These are phyloP conservation scores for Alternaria arbusti DNA, from an alignment of 2,329 filamentous ascomycete genomes.

Conservation along the genomic window DNA sequence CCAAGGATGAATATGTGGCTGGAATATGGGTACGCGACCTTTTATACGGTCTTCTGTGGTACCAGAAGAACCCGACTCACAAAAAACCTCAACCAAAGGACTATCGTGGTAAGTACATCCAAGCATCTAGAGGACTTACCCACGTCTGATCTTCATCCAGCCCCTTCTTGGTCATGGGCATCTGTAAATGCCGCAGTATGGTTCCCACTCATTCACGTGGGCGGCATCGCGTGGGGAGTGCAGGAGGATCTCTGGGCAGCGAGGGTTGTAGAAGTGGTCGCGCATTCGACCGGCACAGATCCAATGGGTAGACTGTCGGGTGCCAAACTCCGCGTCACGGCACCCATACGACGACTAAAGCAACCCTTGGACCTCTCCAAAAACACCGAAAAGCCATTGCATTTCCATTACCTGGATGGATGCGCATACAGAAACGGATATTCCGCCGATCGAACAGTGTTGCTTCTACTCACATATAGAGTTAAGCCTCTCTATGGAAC, in stretches of 20 bases:
- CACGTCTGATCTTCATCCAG: neutral
- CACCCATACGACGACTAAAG: neutral
- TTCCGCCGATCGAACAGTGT: neutral
- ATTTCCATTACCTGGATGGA: neutral
- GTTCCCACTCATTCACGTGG: neutral
- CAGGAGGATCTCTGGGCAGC: neutral
- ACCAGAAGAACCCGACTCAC: accelerated
- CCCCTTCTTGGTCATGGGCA: neutral
- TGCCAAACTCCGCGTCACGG: neutral
- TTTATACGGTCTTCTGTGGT: neutral
- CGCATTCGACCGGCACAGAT: neutral
- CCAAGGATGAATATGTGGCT: neutral
- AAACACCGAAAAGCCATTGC: neutral
- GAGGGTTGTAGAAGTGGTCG: neutral
- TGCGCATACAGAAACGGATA: neutral
- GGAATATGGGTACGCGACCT: neutral
- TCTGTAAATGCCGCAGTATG: neutral
- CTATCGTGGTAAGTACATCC: neutral
- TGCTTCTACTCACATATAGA: neutral
- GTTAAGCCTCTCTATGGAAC: neutral
- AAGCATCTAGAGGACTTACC: neutral
- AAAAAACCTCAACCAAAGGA: neutral
- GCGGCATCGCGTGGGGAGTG: neutral
- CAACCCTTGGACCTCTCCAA: neutral
- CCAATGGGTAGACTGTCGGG: neutral